These are phyloP conservation scores for Musa schizocarpa DNA, from an alignment of 176 grass and related monocot genomes.

Conservation along the genomic window DNA sequence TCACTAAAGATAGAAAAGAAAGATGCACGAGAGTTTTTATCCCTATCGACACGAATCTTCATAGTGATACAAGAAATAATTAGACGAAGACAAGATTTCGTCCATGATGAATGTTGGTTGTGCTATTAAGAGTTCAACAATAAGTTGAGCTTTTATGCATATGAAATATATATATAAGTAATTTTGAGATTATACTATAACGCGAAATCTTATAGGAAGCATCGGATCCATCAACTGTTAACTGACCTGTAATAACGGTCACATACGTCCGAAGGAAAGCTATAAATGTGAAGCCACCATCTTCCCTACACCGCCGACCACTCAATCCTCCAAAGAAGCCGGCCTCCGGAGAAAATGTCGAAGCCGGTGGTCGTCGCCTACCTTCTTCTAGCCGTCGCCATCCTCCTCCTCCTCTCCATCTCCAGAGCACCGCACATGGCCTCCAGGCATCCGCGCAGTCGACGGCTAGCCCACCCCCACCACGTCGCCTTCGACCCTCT, in stretches of 20 bases:
- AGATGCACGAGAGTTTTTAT: no score
- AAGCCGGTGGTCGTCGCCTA: conserved; percentile 14
- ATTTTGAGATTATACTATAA: no score
- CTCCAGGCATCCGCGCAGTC: not conserved
- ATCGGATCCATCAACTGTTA: no score
- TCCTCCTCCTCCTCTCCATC: conserved; percentile 26
- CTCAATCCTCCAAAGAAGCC: not conserved
- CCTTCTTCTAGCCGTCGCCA: conserved; percentile 2
- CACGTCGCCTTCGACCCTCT: conserved; percentile 22
- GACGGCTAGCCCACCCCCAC: not conserved
- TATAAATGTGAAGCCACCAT: not conserved
- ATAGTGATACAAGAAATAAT: no score
- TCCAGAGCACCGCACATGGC: not conserved
- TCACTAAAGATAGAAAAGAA: no score
- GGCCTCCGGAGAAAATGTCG: not conserved
- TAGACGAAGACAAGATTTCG: no score
- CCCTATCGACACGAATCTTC: no score
- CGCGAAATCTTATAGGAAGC: no score
- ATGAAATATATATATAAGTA: no score
- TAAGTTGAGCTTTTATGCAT: no score
- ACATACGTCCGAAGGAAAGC: not conserved
- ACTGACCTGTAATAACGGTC: not conserved
- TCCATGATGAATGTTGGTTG: no score
- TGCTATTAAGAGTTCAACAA: no score
- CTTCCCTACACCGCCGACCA: not conserved